Percentiles rank a stretch among this genome's conserved stretches.
Evolutionary conservation across 1,284 basidiomycete species (phyloP).

Genomic region (Ganoderma meredithae): DNA sequence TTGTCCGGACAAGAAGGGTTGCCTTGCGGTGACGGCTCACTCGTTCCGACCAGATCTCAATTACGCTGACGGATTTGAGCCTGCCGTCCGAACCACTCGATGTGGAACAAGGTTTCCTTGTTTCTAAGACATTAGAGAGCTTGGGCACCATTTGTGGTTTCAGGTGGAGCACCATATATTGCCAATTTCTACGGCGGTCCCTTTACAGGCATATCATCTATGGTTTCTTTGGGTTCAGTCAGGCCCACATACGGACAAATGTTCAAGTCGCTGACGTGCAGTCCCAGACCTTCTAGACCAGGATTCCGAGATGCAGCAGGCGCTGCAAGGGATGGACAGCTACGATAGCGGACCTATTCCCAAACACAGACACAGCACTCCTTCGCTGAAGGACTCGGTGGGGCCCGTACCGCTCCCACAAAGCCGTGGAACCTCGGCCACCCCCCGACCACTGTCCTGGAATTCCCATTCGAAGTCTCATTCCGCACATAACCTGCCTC

Average conservation of each 20-base stretch:
- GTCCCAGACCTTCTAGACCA: slow-evolving; percentile 69
- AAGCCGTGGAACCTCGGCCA: slow-evolving; percentile 18
- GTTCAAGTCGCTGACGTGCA: background rate
- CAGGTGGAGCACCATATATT: too few species aligned
- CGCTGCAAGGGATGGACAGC: slow-evolving; percentile 63
- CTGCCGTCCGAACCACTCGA: too few species aligned
- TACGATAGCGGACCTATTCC: slow-evolving; percentile 47
- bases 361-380: slow-evolving; percentile 19
- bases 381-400: slow-evolving; percentile 25
- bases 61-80: too few species aligned
- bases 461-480: slow-evolving; percentile 40
- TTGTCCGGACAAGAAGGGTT: too few species aligned
- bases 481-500: slow-evolving; percentile 36
- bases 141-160: too few species aligned
- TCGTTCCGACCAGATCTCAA: too few species aligned
- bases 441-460: slow-evolving; percentile 37
- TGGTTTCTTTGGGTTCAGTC: background rate
- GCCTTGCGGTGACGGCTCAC: too few species aligned
- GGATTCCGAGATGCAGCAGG: slow-evolving; percentile 77
- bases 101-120: too few species aligned
- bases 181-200: too few species aligned
- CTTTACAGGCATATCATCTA: background rate
- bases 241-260: background rate
- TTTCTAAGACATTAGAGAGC: too few species aligned
- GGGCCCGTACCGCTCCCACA: slow-evolving; percentile 31